phyloP scores from a whole-genome alignment of 306 rosid species.

The Gillenia trifoliata region DNA sequence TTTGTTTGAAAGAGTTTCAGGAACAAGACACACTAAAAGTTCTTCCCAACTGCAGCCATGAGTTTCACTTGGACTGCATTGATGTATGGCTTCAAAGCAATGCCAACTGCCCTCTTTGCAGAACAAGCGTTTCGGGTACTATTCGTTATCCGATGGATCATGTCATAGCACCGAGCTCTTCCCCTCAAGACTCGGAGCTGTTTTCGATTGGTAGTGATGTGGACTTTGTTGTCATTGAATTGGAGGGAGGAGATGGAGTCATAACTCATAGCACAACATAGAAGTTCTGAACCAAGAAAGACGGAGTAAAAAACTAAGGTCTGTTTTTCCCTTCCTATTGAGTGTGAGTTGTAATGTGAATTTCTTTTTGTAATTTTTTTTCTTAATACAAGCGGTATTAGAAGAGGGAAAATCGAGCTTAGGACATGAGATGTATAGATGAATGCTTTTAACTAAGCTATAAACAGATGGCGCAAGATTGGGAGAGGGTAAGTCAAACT shows the following conservation, averaged over 20 bases:
- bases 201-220: conserved; percentile 56
- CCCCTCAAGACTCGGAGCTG: conserved; percentile 62
- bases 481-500: neutral
- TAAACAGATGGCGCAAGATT: neutral
- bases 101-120: conserved; percentile 64
- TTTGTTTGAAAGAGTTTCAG: conserved; percentile 55
- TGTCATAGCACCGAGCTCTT: conserved; percentile 67
- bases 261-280: neutral
- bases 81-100: conserved; percentile 62
- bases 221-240: conserved; percentile 69
- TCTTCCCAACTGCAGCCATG: conserved; percentile 54
- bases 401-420: neutral
- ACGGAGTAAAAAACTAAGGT: neutral
- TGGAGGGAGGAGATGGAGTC: conserved; percentile 39
- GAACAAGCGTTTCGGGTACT: conserved; percentile 46
- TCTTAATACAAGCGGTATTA: neutral
- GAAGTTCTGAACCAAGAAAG: neutral
- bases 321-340: neutral
- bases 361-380: neutral
- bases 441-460: neutral
- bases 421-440: neutral
- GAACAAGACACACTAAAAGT: conserved; percentile 42
- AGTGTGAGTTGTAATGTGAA: neutral
- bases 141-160: conserved; percentile 29
- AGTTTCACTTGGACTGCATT: conserved; percentile 66